These are phyloP conservation scores for Syzygium malaccense DNA, from an alignment of 441 rosid species.

Conservation along the genomic window DNA sequence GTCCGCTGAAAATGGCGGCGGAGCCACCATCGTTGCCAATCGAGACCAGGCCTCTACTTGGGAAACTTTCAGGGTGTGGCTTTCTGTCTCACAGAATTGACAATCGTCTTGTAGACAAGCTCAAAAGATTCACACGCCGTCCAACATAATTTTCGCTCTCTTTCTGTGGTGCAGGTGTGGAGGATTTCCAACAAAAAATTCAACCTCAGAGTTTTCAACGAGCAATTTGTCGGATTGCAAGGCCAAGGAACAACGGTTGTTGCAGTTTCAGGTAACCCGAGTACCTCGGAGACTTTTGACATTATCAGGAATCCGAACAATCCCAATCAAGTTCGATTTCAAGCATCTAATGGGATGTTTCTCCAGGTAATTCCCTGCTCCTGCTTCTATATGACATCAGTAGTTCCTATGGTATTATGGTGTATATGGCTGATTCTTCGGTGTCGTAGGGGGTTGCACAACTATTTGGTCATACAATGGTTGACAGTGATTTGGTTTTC, in stretches of 20 bases:
- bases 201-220: constrained; percentile 26
- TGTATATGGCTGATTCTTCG: not conserved
- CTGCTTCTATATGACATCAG: not conserved
- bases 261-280: not conserved
- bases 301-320: constrained; percentile 14
- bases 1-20: constrained; percentile 24
- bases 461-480: not conserved
- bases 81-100: not conserved
- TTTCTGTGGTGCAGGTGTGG: constrained; percentile 19
- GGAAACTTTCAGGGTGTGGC: constrained; percentile 32
- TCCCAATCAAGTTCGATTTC: constrained; percentile 15
- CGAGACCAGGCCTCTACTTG: constrained; percentile 11
- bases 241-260: constrained; percentile 1
- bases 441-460: not conserved
- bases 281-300: constrained; percentile 13
- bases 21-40: constrained; percentile 18
- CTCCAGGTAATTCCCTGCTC: constrained; percentile 18
- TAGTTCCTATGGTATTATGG: not conserved
- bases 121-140: not conserved
- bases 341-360: constrained; percentile 23
- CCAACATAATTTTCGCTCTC: not conserved
- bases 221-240: constrained; percentile 18
- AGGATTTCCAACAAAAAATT: constrained; percentile 23
- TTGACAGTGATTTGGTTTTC: not conserved
- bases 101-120: not conserved